Evolutionary conservation across 495 filamentous ascomycete species (phyloP), one percentile per base, ranked within the genome.

Genomic region (Ascobolus immersus): DNA sequence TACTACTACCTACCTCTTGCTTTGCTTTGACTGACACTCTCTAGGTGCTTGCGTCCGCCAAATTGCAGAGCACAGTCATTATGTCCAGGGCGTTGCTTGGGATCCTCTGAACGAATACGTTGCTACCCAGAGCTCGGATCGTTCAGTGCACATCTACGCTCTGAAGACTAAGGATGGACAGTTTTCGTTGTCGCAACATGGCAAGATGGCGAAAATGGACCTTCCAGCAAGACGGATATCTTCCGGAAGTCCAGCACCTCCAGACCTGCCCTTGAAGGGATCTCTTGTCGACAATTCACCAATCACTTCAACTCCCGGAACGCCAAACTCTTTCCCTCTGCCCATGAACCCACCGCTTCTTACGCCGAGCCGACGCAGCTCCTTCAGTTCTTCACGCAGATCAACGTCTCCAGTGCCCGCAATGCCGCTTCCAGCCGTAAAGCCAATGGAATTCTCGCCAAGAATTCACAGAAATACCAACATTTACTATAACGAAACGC

Each of bases 11-110:
- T 36, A 17, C 32, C 17, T 17, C 39, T 37, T 35, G 22, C 20
- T 26, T 5, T 11, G 23, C 26, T 19, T 26, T 18, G 14, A 9
- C 24, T 29, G 30, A 39, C 45, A n/a, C 14, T 31, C 17, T 33
- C 8, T 39, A 91, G 82, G 86, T 19, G 69, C 73, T 57, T 71
- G 82, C 45, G 73, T 99, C 36, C 72, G 86, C 34, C 84, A 93
- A 50, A 99, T 99, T 41, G 89, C 86, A 26, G 86, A 99, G 50
- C 86, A 99, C 56, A 92, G 84, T 45, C 86, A 99, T 52, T 99
- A 93, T 46, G 86, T 99, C 13, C 86, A 99, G 56, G 86, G 86
- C 22, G 86, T 99, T 12, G 81, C 89, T 2, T 99, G 86, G 86
- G 86, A 99, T 55, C 86, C 86, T 21, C 56, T 91, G 19, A 99